A percentile compares a stretch with the other conserved stretches of the same genome.
phyloP scores from a whole-genome alignment of 1,139 yeast species.

The Suhomyces coccinellae region DNA sequence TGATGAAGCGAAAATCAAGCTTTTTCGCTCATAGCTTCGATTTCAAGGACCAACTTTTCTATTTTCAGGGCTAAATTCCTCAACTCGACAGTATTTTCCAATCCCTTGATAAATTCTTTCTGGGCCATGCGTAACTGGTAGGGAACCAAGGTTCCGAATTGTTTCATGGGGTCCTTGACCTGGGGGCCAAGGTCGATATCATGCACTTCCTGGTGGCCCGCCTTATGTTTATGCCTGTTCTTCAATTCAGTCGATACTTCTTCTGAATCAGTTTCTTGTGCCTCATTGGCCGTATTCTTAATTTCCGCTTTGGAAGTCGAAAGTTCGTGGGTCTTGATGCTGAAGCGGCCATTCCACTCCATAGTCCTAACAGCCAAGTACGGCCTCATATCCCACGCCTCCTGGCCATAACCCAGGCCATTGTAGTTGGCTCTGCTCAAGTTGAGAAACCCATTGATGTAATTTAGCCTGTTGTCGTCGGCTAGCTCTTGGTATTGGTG shows the following conservation, averaged over 20 bases:
- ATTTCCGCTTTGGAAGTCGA: background rate
- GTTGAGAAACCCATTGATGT: constrained; percentile 34
- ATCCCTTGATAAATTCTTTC: constrained; percentile 30
- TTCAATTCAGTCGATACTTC: background rate
- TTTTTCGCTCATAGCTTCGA: background rate
- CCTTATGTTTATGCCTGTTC: constrained; percentile 2
- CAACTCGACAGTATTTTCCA: constrained; percentile 29
- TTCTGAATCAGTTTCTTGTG: constrained; percentile 1
- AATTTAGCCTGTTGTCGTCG: constrained; percentile 22
- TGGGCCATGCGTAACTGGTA: constrained; percentile 43
- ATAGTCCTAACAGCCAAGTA: constrained; percentile 22
- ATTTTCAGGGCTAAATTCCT: constrained; percentile 29
- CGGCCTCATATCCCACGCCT: constrained; percentile 34
- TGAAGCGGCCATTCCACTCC: background rate
- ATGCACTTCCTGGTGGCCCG: background rate
- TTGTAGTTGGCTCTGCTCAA: constrained; percentile 44
- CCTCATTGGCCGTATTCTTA: background rate
- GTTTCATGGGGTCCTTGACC: constrained; percentile 42
- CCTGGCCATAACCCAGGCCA: constrained; percentile 18
- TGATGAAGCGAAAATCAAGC: too few species aligned
- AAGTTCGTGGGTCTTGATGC: constrained; percentile 1
- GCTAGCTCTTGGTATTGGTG: constrained; percentile 31
- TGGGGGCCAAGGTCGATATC: background rate
- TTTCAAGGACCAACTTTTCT: constrained; percentile 8
- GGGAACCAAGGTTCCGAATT: constrained; percentile 55